Base-by-base conservation (phyloP, 75 land plant species). In the Larix kaempferi region DNA sequence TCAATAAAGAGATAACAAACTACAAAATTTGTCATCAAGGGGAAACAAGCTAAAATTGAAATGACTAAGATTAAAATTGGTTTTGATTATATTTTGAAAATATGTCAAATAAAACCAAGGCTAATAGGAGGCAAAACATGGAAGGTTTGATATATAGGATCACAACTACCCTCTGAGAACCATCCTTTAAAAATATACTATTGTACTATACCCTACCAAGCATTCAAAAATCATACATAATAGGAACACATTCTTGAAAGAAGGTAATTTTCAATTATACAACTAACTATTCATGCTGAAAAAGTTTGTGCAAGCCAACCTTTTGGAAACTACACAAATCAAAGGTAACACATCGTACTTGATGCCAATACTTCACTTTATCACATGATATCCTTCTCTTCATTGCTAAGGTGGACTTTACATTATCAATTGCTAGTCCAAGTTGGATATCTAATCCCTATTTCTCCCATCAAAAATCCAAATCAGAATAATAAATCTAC, bases 331-430 rank as follows among this genome's bases (percentile, higher is more conserved):
- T 16, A 73, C 37, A 49, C 6, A 39, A 72, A 65, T 52, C 3
- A 7, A 73, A 71, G 33, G 56, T 16, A 54, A 11, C 14, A 27
- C 19, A 35, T 33, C 37, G 17, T 82, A 94, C 99, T 98, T 92
- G 91, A 52, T 88, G 83, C 98, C 98, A 96, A 57, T 87, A 92
- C 80, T 94, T 91, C 35, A 94, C 91, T 89, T 89, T 85, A 71
- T 94, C 99, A 86, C 99, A 96, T 13, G 99, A 98, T 79, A 96
- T 85, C 63, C 99, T 85, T 78, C 99, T 77, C 74, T 96, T 94
- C 33, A 96, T 98, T 33, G 99, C 99, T 33, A 96, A 77, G 6
- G 99, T 92, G 6, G 99, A 98, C 75, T 96, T 96, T 19, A 89
- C 84, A 83, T 94, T 94, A 56, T 91, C 98, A 78, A 96, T 85